Base-by-base conservation (phyloP, 2,329 filamentous ascomycete species). In the Trichoderma cornu-damae region DNA sequence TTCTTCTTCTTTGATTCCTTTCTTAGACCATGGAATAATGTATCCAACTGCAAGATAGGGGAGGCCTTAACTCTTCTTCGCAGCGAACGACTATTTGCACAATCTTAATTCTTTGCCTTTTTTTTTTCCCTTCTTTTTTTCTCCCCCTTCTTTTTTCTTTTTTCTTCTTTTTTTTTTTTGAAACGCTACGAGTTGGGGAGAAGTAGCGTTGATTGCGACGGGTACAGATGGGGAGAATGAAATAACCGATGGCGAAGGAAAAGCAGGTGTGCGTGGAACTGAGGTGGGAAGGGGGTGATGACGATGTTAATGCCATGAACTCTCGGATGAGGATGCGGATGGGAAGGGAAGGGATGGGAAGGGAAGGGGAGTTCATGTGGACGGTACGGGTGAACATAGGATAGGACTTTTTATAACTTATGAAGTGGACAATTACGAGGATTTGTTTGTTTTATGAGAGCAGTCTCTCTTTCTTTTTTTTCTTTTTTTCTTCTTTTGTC, bases 91-190 rank as follows among this genome's bases (percentile, higher is more conserved):
- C 42, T 46, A 46, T 54, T 44, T 57, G 47, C 46, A 57, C 46
- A 57, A 43, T 37, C 54, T 57, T 57, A 57, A 57, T 57, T 50
- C 46, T 57, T 51, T n/a, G n/a, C n/a, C n/a, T n/a, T n/a, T n/a
- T n/a, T n/a, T n/a, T n/a, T n/a, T n/a, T n/a, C n/a, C n/a, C n/a
- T n/a, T n/a, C n/a, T n/a, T n/a, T n/a, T n/a, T n/a, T n/a, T n/a
- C n/a, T n/a, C n/a, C n/a, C n/a, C n/a, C n/a, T n/a, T n/a, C n/a
- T n/a, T n/a, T n/a, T n/a, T n/a, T n/a, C n/a, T n/a, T n/a, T n/a
- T n/a, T n/a, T n/a, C n/a, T n/a, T n/a, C n/a, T n/a, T n/a, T n/a
- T n/a, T n/a, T n/a, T 51, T 47, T 55, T 24, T 51, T 30, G 54
- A 56, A 44, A 56, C 53, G 53, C 53, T 56, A 47, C 18, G 3